A percentile compares a stretch with the other conserved stretches of the same genome.
These are phyloP conservation scores for Trametes coccinea DNA, from an alignment of 768 basidiomycete genomes.

Conservation along the genomic window DNA sequence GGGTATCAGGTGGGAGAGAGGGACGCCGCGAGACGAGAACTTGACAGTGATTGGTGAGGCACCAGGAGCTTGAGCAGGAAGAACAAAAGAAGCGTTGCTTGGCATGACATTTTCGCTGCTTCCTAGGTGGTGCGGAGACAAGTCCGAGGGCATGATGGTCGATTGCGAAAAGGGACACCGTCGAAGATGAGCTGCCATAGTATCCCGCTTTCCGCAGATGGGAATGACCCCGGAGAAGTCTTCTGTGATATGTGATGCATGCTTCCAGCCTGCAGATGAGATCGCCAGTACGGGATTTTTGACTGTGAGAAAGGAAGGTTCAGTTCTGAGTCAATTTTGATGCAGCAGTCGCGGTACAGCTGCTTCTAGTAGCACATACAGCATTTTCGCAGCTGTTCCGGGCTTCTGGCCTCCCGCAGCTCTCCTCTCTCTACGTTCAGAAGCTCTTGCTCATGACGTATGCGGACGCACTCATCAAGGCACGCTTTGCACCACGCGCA, in stretches of 20 bases:
- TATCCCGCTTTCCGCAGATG: not conserved
- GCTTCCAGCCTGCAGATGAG: not conserved
- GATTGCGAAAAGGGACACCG: not conserved
- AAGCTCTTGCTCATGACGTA: not conserved
- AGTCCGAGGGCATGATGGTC: too few relatives aligned
- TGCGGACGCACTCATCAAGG: slow-evolving; percentile 3
- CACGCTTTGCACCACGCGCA: slow-evolving; percentile 5
- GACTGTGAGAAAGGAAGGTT: too few relatives aligned
- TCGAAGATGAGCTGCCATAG: not conserved
- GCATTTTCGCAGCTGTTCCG: not conserved
- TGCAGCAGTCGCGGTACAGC: too few relatives aligned
- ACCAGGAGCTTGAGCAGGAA: not conserved
- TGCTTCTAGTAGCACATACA: not conserved
- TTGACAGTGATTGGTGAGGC: not conserved
- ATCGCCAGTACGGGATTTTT: not conserved
- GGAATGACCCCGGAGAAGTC: not conserved
- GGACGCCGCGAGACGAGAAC: not conserved
- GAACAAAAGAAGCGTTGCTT: not conserved
- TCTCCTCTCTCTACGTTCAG: not conserved
- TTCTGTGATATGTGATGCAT: not conserved
- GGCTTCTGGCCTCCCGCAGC: not conserved
- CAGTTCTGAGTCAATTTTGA: too few relatives aligned
- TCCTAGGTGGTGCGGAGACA: not conserved
- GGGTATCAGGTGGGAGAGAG: not conserved
- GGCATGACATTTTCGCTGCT: not conserved